Evolutionary conservation across 1,284 basidiomycete species (phyloP).

Genomic region (Cryptococcus sp.): DNA sequence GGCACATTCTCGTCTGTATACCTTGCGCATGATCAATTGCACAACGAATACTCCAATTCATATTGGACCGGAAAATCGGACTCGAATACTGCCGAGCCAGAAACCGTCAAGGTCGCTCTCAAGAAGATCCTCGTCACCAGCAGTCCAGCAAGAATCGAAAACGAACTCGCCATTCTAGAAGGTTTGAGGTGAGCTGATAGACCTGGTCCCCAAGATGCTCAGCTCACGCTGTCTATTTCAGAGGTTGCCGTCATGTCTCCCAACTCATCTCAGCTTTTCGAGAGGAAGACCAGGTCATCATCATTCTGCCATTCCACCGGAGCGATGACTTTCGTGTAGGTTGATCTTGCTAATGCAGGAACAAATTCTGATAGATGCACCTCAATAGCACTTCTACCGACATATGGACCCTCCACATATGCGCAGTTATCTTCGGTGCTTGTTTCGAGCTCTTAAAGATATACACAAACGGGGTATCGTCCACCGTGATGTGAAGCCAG

Average conservation of each 20-base stretch:
- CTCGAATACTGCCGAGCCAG: neutral
- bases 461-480: slow-evolving; percentile 87
- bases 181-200: slow-evolving; percentile 56
- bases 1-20: slow-evolving; percentile 99
- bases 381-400: slow-evolving; percentile 49
- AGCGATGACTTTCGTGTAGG: slow-evolving; percentile 90
- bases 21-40: slow-evolving; percentile 83
- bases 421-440: slow-evolving; percentile 84
- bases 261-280: slow-evolving; percentile 95
- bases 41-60: slow-evolving; percentile 75
- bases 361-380: neutral
- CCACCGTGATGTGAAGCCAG: slow-evolving; percentile 97
- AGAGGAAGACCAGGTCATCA: slow-evolving; percentile 87
- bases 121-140: slow-evolving; percentile 98
- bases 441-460: slow-evolving; percentile 86
- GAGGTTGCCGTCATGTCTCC: slow-evolving; percentile 79
- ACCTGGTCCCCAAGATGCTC: neutral
- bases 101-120: slow-evolving; percentile 75
- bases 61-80: slow-evolving; percentile 65
- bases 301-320: slow-evolving; percentile 89
- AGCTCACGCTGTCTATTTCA: slow-evolving; percentile 49
- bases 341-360: slow-evolving; percentile 13
- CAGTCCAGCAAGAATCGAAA: slow-evolving; percentile 86
- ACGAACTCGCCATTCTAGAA: slow-evolving; percentile 93
- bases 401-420: slow-evolving; percentile 57